These are phyloP conservation scores for Exophiala aquamarina DNA, from an alignment of 2,329 filamentous ascomycete genomes.

Conservation along the genomic window DNA sequence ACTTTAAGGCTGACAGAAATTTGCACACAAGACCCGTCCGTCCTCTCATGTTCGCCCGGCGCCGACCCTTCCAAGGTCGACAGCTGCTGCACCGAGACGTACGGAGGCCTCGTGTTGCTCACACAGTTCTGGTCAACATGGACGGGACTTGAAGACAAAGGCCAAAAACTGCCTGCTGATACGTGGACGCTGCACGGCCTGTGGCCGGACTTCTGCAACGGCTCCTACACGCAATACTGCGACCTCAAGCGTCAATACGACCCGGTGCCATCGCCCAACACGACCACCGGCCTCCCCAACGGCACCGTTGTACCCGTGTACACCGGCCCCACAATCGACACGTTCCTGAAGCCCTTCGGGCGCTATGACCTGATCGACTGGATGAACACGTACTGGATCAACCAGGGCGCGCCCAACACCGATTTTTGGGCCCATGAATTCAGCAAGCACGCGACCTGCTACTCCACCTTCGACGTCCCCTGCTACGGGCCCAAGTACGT, in stretches of 20 bases:
- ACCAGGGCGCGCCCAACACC: constrained; percentile 55
- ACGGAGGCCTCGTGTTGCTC: constrained; percentile 60
- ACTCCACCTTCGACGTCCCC: constrained; percentile 62
- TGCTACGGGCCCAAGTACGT: constrained; percentile 63
- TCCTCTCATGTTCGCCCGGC: constrained; percentile 51
- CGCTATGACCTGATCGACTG: constrained; percentile 61
- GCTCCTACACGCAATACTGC: constrained; percentile 67
- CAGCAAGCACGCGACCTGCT: constrained; percentile 68
- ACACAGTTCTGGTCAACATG: constrained; percentile 68
- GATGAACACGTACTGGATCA: constrained; percentile 68
- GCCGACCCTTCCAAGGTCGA: constrained; percentile 52
- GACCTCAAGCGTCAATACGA: constrained; percentile 64
- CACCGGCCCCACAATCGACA: constrained; percentile 57
- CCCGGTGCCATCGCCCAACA: constrained; percentile 61
- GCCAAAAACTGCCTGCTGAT: constrained; percentile 58
- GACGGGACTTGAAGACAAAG: constrained; percentile 58
- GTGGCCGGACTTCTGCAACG: constrained; percentile 56
- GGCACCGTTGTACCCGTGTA: constrained; percentile 56
- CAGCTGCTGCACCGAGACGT: constrained; percentile 66
- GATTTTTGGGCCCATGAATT: constrained; percentile 69
- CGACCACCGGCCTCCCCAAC: constrained; percentile 56
- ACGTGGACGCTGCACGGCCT: constrained; percentile 55
- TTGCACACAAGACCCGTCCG: constrained; percentile 17
- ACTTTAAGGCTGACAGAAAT: background rate
- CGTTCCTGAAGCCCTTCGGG: constrained; percentile 59